Base-by-base conservation (phyloP, 139 green algal species). In the Cymbomonas tetramitiformis region DNA sequence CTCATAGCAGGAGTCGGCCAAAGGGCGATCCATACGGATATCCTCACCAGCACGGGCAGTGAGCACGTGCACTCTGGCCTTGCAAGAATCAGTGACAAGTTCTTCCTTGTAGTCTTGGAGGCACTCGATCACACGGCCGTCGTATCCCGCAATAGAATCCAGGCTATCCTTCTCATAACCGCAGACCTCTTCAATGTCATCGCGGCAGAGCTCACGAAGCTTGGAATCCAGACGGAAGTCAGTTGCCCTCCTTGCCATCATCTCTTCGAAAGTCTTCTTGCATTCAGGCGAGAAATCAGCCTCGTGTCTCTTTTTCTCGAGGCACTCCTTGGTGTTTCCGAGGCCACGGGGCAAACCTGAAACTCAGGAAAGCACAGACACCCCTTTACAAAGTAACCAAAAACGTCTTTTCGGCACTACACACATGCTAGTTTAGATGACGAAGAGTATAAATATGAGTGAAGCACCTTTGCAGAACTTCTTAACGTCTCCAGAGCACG, bases 21-120 rank as follows among this genome's bases (percentile, higher is more conserved):
- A 68, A 0, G 78, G 70, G 19, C 79, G 67, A 33, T 93, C 72
- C 31, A 94, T 87, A 5, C 85, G 81, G 38, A 94, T 83, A 73
- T 94, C 85, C 61, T 88, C 50, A 0, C 76, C 67, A 1, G 76
- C 76, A 30, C 81, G 72, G 56, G 63, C 53, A 15, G 64, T 75
- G 21, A 73, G 30, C 41, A 53, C 58, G 48, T 81, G 68, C 34
- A 82, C 74, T 47, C 75, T 55, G 34, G 71, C 32, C 49, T 75
- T 31, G 72, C 82, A 87, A 44, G 78, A 62, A 25, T 53, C 54
- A 24, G 67, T 47, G 18, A 65, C 38, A 19, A 74, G 49, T 63
- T 74, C 67, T 10, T 73, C 67, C 28, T 30, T 46, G 64, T 69
- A 74, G 55, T 74, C 67, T 46, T 74, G 67, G 32, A 74, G 56